Evolutionary conservation across 441 rosid genomes (phyloP), one percentile per base, ranked within the genome.

Genomic region (Kokia cookei): DNA sequence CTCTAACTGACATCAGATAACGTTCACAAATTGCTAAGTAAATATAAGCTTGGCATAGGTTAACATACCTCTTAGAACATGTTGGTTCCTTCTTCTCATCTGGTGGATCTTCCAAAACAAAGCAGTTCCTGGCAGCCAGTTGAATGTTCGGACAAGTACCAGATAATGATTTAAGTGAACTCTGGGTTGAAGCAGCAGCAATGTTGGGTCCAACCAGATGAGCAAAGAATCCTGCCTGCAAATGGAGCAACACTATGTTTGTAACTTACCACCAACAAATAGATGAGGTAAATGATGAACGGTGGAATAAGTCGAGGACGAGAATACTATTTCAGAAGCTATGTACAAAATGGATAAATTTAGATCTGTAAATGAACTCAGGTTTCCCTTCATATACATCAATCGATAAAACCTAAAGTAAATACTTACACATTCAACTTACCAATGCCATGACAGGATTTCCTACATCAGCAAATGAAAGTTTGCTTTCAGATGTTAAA

Each of bases 361-460:
- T 27, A n/a, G 50, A 58, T 43, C 0, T n/a, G 15, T 43, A 59
- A 66, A 66, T 68, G 10, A 61, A 71, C 4, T 50, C 22, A 50
- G 19, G 32, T 72, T 68, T 54, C 43, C 53, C 53, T 57, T n/a
- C 70, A 60, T 35, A 72, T 3, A 15, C 57, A 27, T 72, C 13
- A 5, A 72, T 27, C 50, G 64, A 45, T 17, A 66, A 32, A 66
- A 43, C 37, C 22, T 15, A 71, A 70, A 68, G 17, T 70, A 26
- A 27, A 27, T 62, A 53, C 27, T 15, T 53, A 59, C 65, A 62
- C 40, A 42, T 45, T 63, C 72, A 69, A 84, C 98, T 84, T 86
- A 93, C 99, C 97, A 96, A 79, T 71, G 98, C 98, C 97, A 96
- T 92, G 79, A 86, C 98, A 72, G 99, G 98, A 80, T 92, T 93